Base-by-base conservation (phyloP, 2,329 filamentous ascomycete species). In the Arachnomyces sp. region DNA sequence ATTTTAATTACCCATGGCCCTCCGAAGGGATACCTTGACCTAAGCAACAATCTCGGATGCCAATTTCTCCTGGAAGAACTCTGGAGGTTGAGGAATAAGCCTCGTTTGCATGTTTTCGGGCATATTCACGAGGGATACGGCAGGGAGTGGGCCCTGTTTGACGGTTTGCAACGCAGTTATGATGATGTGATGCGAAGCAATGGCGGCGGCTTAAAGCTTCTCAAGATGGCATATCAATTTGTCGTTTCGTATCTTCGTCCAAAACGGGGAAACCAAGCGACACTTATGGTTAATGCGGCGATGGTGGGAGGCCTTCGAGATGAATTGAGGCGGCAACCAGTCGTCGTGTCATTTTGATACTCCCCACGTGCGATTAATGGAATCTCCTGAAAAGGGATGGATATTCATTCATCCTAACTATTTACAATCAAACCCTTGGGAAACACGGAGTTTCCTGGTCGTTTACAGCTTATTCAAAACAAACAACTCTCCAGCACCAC, bases 1-100 rank as follows among this genome's bases (percentile, higher is more conserved):
- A 72, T 93, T 18, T 68, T 93, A 11, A 63, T 93, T 13, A 92
- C 85, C 1, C 86, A 93, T 55, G 76, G 76, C 1, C 86, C 86
- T 14, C 83, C 84, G 7, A 74, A 74, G 57, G 71, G 76, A 54
- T 84, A 93, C 59, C 67, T 79, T 15, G 81, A 66, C 34, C 36
- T 65, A 11, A 52, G 50, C 0, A 47, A 54, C 2, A n/a, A n/a
- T n/a, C 60, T 85, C 20, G 86, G 83, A 37, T 87, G 82, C 50
- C 68, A 74, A 30, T 69, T 74, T 43, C 69, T 93, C 9, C 68
- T 86, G 7, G 60, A 66, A 6, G 81, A 87, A 51, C 59, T 85
- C 6, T 83, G 81, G 77, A 71, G 79, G 11, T 76, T 84, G n/a
- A 13, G 16, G 12, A 51, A 50, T 11, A 77, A 74, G 49, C 85